These are phyloP conservation scores for Camellia sinensis DNA, from an alignment of 148 eudicot species.

Conservation along the genomic window DNA sequence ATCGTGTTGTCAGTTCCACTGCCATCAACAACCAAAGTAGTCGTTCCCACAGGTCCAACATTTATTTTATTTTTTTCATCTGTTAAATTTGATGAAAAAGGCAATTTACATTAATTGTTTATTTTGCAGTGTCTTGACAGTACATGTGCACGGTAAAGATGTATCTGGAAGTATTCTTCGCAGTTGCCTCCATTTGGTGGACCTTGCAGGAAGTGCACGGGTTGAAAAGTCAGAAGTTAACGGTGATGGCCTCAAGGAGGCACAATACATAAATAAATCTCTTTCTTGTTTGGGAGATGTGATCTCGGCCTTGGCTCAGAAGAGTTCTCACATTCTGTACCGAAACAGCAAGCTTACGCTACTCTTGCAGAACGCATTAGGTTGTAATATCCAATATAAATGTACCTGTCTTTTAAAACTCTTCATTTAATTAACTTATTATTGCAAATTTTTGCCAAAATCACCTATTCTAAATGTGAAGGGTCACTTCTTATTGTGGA, in stretches of 20 bases:
- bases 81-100: not conserved
- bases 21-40: conserved; percentile 48
- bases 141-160: conserved; percentile 80
- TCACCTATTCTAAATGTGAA: no score
- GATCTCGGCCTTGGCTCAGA: conserved; percentile 79
- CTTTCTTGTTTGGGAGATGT: conserved; percentile 84
- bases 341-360: conserved; percentile 81
- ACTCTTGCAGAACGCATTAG: conserved; percentile 82
- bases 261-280: conserved; percentile 59
- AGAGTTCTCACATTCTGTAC: conserved; percentile 64
- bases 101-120: no score
- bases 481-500: no score
- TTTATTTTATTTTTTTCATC: not conserved
- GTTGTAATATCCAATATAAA: conserved; percentile 26
- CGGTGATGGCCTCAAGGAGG: conserved; percentile 52
- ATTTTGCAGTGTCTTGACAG: conserved; percentile 55
- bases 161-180: conserved; percentile 53
- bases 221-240: conserved; percentile 54
- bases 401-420: not conserved
- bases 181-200: conserved; percentile 86
- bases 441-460: no score
- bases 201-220: conserved; percentile 75
- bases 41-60: conserved; percentile 69
- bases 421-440: not conserved
- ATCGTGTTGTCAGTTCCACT: conserved; percentile 41